Conservation (phyloP, 352 stramenopile species). For the Globisporangium nagaii region DNA sequence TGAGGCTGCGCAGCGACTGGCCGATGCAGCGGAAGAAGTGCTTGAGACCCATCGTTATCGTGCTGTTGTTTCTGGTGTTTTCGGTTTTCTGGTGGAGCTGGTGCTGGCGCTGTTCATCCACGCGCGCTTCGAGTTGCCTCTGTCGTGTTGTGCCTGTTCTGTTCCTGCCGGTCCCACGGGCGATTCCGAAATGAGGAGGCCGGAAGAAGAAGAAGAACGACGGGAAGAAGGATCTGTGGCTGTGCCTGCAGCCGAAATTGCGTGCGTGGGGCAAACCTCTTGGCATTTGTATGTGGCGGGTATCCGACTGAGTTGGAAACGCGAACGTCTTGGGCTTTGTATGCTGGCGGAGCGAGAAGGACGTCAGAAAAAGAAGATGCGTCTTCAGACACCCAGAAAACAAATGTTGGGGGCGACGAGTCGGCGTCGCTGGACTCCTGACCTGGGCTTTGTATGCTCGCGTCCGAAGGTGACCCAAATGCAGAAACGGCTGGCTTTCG, state of each 20-base stretch:
- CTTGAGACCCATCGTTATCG: conserved; percentile 9
- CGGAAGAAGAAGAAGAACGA: neutral
- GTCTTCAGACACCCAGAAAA: too few species aligned
- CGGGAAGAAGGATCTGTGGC: too few species aligned
- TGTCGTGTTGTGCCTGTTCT: neutral
- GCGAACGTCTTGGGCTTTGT: neutral
- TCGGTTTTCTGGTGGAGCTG: neutral
- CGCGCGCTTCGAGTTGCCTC: too few species aligned
- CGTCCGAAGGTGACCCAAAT: neutral
- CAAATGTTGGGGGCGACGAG: too few species aligned
- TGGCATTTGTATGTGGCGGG: neutral
- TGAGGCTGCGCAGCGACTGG: conserved; percentile 11
- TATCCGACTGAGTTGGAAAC: too few species aligned
- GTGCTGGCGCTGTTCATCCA: neutral
- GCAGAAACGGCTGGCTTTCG: neutral
- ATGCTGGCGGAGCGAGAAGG: neutral
- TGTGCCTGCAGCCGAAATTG: neutral
- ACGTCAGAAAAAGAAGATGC: too few species aligned
- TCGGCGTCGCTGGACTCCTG: too few species aligned
- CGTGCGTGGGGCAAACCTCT: neutral
- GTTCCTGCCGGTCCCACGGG: neutral
- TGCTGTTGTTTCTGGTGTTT: neutral
- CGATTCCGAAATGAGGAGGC: neutral
- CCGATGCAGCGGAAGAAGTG: conserved; percentile 14
- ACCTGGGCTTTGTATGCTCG: too few species aligned